phyloP scores from a whole-genome alignment of 371 early-diverging fungal genomes.

The Saksenaea oblongispora region DNA sequence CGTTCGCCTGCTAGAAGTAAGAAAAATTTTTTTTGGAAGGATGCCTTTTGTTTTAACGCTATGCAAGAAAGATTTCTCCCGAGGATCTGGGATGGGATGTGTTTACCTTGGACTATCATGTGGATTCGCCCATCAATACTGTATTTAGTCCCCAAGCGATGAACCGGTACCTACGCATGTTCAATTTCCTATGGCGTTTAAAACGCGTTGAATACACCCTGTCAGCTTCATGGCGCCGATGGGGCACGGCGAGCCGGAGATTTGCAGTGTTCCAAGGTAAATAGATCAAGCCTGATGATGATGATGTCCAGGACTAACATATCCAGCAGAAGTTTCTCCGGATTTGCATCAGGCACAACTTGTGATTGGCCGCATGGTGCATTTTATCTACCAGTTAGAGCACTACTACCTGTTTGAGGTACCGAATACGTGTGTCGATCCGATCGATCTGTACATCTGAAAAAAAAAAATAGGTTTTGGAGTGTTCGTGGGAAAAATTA shows the following conservation, averaged over 20 bases:
- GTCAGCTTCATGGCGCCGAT: constrained; percentile 76
- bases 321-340: constrained; percentile 21
- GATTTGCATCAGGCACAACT: constrained; percentile 69
- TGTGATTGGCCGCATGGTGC: constrained; percentile 85
- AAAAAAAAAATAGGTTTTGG: constrained; percentile 64
- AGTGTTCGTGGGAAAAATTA: constrained; percentile 89
- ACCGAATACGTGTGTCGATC: constrained; percentile 22
- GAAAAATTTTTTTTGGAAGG: neutral
- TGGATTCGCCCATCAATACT: constrained; percentile 84
- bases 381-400: constrained; percentile 91
- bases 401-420: constrained; percentile 84
- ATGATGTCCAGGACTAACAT: constrained; percentile 19
- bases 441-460: constrained; percentile 2
- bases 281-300: constrained; percentile 9
- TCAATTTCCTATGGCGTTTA: constrained; percentile 87
- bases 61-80: constrained; percentile 49
- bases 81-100: constrained; percentile 92
- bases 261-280: constrained; percentile 47
- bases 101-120: constrained; percentile 84
- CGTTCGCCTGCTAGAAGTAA: constrained; percentile 70
- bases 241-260: constrained; percentile 67
- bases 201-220: constrained; percentile 87
- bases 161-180: constrained; percentile 81
- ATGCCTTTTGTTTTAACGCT: neutral
- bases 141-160: constrained; percentile 77